Evolutionary conservation across 306 rosid species (phyloP).

Genomic region (peach (Prunus persica)): DNA sequence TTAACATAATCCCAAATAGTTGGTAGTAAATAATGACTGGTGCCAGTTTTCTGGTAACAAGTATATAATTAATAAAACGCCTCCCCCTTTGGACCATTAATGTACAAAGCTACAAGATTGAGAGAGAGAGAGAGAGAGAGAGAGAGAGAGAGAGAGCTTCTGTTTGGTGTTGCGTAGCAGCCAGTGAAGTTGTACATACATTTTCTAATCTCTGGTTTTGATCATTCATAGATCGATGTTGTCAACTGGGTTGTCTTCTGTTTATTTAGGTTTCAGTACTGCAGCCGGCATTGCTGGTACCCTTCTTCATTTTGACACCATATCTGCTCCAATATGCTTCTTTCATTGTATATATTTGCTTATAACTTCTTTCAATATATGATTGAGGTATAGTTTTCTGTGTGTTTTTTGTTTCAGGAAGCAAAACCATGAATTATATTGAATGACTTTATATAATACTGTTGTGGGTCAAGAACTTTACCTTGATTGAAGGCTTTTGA

Average conservation of each 20-base stretch:
- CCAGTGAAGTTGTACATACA: neutral
- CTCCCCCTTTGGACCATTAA: neutral
- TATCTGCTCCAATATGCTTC: neutral
- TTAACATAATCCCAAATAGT: neutral
- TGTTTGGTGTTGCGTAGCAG: neutral
- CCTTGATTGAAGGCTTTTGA: neutral
- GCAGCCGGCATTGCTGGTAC: slow-evolving; percentile 46
- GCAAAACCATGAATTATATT: neutral
- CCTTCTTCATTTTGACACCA: neutral
- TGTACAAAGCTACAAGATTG: neutral
- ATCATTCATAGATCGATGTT: slow-evolving; percentile 10
- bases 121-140: neutral
- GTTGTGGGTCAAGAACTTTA: neutral
- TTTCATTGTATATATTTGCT: neutral
- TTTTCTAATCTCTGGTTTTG: neutral
- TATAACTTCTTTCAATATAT: neutral
- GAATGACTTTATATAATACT: neutral
- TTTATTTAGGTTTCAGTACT: slow-evolving; percentile 20
- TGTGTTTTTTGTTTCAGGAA: neutral
- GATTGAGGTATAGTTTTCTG: neutral
- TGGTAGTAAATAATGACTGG: neutral
- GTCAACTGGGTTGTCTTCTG: slow-evolving; percentile 24
- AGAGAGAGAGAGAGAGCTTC: neutral
- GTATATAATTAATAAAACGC: neutral
- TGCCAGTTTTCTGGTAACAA: neutral